Evolutionary conservation across 2,329 filamentous ascomycete species (phyloP), one percentile per base, ranked within the genome.

Genomic region (Pezizomycotina sp.): DNA sequence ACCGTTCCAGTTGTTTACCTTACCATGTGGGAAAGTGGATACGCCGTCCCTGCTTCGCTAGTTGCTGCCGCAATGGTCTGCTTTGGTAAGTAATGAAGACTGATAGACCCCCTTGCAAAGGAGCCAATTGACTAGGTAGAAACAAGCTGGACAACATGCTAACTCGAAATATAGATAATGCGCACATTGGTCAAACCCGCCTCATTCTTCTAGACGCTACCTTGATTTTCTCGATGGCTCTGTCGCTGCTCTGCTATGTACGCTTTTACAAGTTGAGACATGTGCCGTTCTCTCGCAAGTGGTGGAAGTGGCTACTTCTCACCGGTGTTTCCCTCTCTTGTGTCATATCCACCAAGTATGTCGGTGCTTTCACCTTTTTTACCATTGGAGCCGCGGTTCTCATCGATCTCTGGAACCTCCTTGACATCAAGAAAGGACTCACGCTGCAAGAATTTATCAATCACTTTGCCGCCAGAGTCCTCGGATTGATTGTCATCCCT

Each of bases 21-120:
- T 56, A 98, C 92, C 59, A 98, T 98, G 89, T 98, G 89, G 89
- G 89, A 98, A 61, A 95, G 89, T 31, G 89, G 84, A 46, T 98
- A 98, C 62, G 92, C 82, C 47, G 66, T 98, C 26, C 89, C 89
- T 7, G 89, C 89, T 38, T 92, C 81, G 56, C 64, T 95, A 36
- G 66, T 93, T 38, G 82, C 89, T 5, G 72, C 89, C 24, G 74
- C 79, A 18, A 65, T 98, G 22, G 68, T 98, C 47, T 75, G 98
- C 27, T 80, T 98, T 52, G 50, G 50, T 52, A 45, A 13, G 43
- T 39, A 22, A n/a, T n/a, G n/a, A n/a, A n/a, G n/a, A n/a, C n/a
- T n/a, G n/a, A n/a, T n/a, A n/a, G n/a, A n/a, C n/a, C n/a, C n/a
- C n/a, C n/a, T n/a, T n/a, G n/a, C n/a, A n/a, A n/a, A n/a, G n/a